Evolutionary conservation across 2,329 filamentous ascomycete genomes (phyloP).

Genomic region (Stemphylium lycopersici): DNA sequence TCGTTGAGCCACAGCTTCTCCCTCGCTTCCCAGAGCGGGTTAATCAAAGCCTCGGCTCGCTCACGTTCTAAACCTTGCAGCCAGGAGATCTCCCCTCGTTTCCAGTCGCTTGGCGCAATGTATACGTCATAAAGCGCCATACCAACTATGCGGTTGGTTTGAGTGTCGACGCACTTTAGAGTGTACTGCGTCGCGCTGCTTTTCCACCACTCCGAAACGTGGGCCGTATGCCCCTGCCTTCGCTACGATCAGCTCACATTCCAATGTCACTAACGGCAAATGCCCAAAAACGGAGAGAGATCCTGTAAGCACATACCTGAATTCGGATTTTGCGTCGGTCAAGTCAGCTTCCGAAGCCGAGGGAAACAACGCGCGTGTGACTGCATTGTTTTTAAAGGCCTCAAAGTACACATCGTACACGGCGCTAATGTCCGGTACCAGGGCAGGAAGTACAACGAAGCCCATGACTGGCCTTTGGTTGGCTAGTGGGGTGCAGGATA

Average conservation of each 20-base stretch:
- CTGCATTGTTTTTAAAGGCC: constrained; percentile 53
- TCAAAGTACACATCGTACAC: constrained; percentile 58
- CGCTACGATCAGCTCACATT: constrained; percentile 9
- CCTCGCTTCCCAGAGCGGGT: constrained; percentile 42
- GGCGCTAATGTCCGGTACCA: constrained; percentile 55
- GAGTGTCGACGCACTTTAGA: constrained; percentile 56
- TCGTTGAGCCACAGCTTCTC: constrained; percentile 31
- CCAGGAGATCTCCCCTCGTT: constrained; percentile 55
- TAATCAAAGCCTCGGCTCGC: constrained; percentile 53
- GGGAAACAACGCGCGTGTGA: constrained; percentile 55
- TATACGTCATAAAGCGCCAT: constrained; percentile 57
- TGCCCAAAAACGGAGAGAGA: background rate
- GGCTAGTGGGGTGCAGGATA: background rate
- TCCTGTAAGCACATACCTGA: constrained; percentile 23
- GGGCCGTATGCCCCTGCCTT: constrained; percentile 52
- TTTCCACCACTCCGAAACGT: constrained; percentile 51
- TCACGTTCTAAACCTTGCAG: constrained; percentile 53
- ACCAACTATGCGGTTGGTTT: constrained; percentile 53
- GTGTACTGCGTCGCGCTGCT: constrained; percentile 54
- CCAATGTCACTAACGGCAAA: background rate
- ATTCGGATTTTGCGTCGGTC: constrained; percentile 28
- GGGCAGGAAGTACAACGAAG: constrained; percentile 53
- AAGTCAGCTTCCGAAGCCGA: constrained; percentile 27
- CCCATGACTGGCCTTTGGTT: constrained; percentile 20
- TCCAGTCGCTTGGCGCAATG: constrained; percentile 52